Base-by-base conservation (phyloP, 2,329 filamentous ascomycete genomes). In the Botrytis porri region DNA sequence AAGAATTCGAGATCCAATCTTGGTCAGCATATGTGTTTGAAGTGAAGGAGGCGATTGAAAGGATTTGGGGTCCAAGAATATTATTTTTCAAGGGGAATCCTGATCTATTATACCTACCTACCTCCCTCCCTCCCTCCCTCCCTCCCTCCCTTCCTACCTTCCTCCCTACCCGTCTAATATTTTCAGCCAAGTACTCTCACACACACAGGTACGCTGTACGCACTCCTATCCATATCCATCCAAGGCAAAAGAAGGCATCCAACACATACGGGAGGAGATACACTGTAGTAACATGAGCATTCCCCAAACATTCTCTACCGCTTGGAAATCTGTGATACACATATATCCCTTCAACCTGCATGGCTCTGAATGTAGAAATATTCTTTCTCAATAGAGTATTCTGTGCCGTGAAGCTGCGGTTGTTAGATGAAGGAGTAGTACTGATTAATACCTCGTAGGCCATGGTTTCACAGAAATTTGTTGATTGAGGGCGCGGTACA, bases 171-270 rank as follows among this genome's bases (percentile, higher is more conserved):
- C 43, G 12, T 43, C 39, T 45, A 32, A 43, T 39, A 61, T 25
- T 18, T 10, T 32, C 39, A 45, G 29, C n/a, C 6, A 16, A 45
- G 20, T 35, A 25, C 62, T 45, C 62, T 25, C 32, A 37, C 59
- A 39, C 35, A n/a, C 14, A 25, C 59, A 8, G 14, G 10, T n/a
- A 14, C 48, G 10, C 12, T 14, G 20, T 25, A 48, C 22, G 51
- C n/a, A 54, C 51, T 54, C 59, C 22, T 39, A 7, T 39, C 63
- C 63, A 25, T 39, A 66, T 66, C 9, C 45, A 66, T n/a, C 35
- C 63, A 39, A 54, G 45, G 63, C 63, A 67, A 67, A 54, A 29
- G 45, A 54, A 66, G 64, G 64, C 64, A 67, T 41, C 45, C 45
- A 67, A 67, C 39, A 67, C 45, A 54, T 10, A 41, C 64, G 64